Evolutionary conservation across 129 eudicot species (phyloP).

Genomic region (Apium graveolens): DNA sequence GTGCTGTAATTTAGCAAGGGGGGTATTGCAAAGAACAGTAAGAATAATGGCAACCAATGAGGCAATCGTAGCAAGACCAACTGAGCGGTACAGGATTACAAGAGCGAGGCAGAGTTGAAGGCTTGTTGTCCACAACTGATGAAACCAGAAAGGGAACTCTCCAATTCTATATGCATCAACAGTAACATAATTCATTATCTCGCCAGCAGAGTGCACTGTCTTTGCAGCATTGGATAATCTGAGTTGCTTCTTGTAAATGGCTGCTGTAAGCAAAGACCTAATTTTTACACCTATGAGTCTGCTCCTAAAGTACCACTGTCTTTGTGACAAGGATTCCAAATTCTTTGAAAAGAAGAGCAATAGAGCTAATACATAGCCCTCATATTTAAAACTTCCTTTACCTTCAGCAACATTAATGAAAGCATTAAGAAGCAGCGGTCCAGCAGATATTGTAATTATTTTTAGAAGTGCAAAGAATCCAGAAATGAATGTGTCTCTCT

Average conservation of each 20-base stretch:
- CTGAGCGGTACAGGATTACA: constrained; percentile 55
- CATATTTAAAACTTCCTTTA: constrained; percentile 46
- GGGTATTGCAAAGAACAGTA: constrained; percentile 74
- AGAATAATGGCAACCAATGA: constrained; percentile 60
- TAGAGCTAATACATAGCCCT: constrained; percentile 57
- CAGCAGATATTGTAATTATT: constrained; percentile 59
- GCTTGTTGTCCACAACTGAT: constrained; percentile 85
- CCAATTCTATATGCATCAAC: constrained; percentile 90
- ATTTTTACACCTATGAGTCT: constrained; percentile 69
- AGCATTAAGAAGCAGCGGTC: constrained; percentile 86
- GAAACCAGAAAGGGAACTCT: constrained; percentile 86
- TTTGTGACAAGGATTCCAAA: constrained; percentile 69
- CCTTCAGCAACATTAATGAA: constrained; percentile 91
- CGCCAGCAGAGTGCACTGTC: constrained; percentile 71
- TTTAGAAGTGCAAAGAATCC: constrained; percentile 83
- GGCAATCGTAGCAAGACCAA: constrained; percentile 82
- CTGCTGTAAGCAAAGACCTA: constrained; percentile 71
- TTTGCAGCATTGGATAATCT: constrained; percentile 72
- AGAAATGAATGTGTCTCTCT: constrained; percentile 60
- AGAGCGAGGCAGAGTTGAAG: constrained; percentile 77
- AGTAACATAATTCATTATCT: constrained; percentile 79
- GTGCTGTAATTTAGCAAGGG: constrained; percentile 87
- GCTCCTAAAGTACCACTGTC: constrained; percentile 88
- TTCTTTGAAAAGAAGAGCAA: constrained; percentile 56
- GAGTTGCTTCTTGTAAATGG: constrained; percentile 74